These are phyloP conservation scores for Euphorbia tirucalli DNA, from an alignment of 345 rosid genomes.

Conservation along the genomic window DNA sequence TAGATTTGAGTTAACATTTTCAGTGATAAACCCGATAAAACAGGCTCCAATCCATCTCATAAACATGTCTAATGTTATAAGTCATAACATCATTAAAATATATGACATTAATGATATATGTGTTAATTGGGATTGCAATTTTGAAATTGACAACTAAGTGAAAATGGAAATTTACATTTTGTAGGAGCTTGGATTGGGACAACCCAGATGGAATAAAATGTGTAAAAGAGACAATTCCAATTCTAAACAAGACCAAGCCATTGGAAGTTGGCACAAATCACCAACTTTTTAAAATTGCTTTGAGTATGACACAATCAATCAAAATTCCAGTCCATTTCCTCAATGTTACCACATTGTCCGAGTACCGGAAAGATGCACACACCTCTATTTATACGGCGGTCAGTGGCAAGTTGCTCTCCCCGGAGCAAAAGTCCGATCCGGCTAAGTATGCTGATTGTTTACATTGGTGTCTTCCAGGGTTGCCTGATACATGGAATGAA, in stretches of 20 bases:
- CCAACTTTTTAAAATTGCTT: conserved; percentile 14
- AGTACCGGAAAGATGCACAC: conserved; percentile 32
- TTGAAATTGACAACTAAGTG: no score
- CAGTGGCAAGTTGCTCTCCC: conserved; percentile 12
- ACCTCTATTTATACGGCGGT: conserved; percentile 19
- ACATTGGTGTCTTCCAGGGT: conserved; percentile 27
- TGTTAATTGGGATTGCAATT: no score
- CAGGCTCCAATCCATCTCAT: no score
- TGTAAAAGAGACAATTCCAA: conserved; percentile 19
- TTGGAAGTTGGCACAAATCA: conserved; percentile 25
- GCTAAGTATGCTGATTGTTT: conserved; percentile 19
- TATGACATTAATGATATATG: no score
- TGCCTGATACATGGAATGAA: conserved; percentile 31
- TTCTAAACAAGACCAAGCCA: conserved; percentile 9
- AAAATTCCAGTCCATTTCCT: conserved; percentile 21
- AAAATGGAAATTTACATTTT: no score
- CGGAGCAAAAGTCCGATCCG: conserved; percentile 14
- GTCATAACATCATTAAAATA: no score
- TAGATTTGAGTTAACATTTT: no score
- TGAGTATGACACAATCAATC: conserved; percentile 16
- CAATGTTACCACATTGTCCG: conserved; percentile 22
- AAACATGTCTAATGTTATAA: no score
- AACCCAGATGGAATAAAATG: conserved; percentile 22
- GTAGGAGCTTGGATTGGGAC: conserved; percentile 28
- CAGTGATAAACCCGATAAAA: no score